These are phyloP conservation scores for Rutstroemia sydowiana DNA, from an alignment of 2,329 filamentous ascomycete species.

Conservation along the genomic window DNA sequence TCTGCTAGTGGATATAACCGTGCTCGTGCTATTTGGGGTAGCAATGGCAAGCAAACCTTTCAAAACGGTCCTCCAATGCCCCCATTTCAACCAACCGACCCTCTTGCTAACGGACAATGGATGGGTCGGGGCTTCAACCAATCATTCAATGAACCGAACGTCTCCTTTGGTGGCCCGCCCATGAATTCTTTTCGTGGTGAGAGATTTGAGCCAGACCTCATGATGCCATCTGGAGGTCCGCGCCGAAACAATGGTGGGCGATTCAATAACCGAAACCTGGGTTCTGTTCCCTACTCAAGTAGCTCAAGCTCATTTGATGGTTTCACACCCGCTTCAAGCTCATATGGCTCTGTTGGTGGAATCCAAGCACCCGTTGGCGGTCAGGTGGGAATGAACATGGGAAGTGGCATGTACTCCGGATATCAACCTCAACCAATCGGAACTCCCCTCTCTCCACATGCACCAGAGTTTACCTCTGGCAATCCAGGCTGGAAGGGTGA, in stretches of 20 bases:
- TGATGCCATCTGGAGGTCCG: slow-evolving; percentile 22
- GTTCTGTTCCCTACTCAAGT: slow-evolving; percentile 24
- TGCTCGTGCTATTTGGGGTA: slow-evolving; percentile 49
- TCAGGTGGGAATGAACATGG: slow-evolving; percentile 17
- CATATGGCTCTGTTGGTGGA: slow-evolving; percentile 25
- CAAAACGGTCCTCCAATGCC: slow-evolving; percentile 14
- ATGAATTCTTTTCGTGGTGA: slow-evolving; percentile 25
- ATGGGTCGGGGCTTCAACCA: slow-evolving; percentile 32
- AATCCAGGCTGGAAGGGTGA: slow-evolving; percentile 31
- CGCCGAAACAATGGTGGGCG: slow-evolving; percentile 25
- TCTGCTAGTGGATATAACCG: slow-evolving; percentile 46
- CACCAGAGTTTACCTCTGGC: slow-evolving; percentile 62
- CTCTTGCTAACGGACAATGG: slow-evolving; percentile 40
- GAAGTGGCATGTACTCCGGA: slow-evolving; percentile 29
- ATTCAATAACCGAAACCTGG: slow-evolving; percentile 24
- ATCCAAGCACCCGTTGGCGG: slow-evolving; percentile 16
- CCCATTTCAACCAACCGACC: slow-evolving; percentile 26
- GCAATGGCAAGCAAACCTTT: slow-evolving; percentile 35
- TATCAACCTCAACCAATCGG: slow-evolving; percentile 48
- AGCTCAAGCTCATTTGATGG: slow-evolving; percentile 31
- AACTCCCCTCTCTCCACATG: slow-evolving; percentile 64
- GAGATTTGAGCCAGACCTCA: slow-evolving; percentile 25
- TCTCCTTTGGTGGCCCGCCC: slow-evolving; percentile 22
- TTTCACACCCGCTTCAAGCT: slow-evolving; percentile 23
- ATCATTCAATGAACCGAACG: slow-evolving; percentile 24